phyloP scores from a whole-genome alignment of 2,329 filamentous ascomycete genomes.

The Aspergillus sp. region DNA sequence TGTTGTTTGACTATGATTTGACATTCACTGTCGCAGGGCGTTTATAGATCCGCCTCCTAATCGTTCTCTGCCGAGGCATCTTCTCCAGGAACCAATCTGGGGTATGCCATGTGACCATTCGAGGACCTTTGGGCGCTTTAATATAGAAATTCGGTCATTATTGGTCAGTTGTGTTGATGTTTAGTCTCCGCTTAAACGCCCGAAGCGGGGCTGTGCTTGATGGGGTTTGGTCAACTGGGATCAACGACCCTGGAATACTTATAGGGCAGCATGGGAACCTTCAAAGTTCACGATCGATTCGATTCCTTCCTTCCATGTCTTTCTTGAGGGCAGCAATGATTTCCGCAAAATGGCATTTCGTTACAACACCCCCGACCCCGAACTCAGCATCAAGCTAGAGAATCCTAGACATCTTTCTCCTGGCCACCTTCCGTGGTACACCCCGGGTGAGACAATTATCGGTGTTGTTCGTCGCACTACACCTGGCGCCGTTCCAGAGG shows the following conservation, averaged over 20 bases:
- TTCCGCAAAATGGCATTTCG: not conserved
- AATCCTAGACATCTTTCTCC: not conserved
- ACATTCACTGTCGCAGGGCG: not conserved
- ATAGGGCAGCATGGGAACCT: not conserved
- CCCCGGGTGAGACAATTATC: conserved; percentile 8
- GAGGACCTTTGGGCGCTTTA: not conserved
- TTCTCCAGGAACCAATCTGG: not conserved
- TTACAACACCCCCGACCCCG: not conserved
- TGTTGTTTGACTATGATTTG: not conserved
- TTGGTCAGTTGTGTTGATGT: not conserved
- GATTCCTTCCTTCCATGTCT: not conserved
- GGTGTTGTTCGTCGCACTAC: conserved; percentile 1
- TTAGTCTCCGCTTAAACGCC: not conserved
- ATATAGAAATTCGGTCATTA: not conserved
- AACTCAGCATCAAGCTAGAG: not conserved
- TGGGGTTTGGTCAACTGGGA: not conserved
- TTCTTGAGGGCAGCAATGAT: not conserved
- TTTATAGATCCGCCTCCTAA: not conserved
- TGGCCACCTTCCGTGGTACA: not conserved
- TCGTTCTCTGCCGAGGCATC: not conserved
- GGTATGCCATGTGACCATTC: not conserved
- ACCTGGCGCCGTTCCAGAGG: not conserved
- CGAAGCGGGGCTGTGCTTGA: not conserved
- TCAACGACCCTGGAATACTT: not conserved
- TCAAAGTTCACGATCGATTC: not conserved